A percentile compares a stretch with the other conserved stretches of the same genome.
Evolutionary conservation across 805 yeast species (phyloP).

Genomic region (Saccharomycopsis capsularis): DNA sequence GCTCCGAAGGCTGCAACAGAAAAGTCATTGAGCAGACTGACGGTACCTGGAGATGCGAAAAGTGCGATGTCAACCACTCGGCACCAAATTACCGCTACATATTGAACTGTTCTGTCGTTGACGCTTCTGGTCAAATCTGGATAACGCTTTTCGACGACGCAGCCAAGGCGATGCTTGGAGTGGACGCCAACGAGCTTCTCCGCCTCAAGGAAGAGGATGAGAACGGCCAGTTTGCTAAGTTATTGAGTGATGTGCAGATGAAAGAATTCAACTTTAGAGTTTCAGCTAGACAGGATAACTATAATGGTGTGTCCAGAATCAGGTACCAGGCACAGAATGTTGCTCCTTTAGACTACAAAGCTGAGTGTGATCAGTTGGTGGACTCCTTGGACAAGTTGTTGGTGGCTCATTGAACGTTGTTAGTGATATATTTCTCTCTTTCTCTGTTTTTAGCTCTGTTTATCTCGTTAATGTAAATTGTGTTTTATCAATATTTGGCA

Average conservation of each 20-base stretch:
- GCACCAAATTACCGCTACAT: constrained; percentile 77
- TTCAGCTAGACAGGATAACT: constrained; percentile 77
- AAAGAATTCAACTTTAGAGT: constrained; percentile 68
- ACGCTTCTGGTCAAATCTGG: constrained; percentile 80
- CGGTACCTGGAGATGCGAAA: constrained; percentile 89
- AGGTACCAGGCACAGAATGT: constrained; percentile 62
- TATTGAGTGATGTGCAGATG: constrained; percentile 48
- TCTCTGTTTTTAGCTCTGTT: neutral
- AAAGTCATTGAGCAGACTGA: constrained; percentile 71
- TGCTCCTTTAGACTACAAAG: constrained; percentile 45
- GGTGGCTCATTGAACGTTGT: neutral
- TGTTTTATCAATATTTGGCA: too few species aligned
- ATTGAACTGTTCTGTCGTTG: constrained; percentile 68
- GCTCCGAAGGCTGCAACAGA: constrained; percentile 67
- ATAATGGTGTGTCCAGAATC: constrained; percentile 69
- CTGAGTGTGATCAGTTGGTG: constrained; percentile 55
- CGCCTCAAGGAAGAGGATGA: constrained; percentile 36
- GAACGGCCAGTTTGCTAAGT: constrained; percentile 38
- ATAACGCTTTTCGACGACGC: constrained; percentile 80
- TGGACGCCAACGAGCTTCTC: constrained; percentile 56
- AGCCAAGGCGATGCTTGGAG: constrained; percentile 61
- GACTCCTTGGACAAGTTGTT: constrained; percentile 34
- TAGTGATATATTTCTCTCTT: neutral
- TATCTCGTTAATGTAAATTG: neutral
- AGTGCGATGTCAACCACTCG: constrained; percentile 64